phyloP scores from a whole-genome alignment of 2,329 filamentous ascomycete species.

The Endoconidiophora laricicola region DNA sequence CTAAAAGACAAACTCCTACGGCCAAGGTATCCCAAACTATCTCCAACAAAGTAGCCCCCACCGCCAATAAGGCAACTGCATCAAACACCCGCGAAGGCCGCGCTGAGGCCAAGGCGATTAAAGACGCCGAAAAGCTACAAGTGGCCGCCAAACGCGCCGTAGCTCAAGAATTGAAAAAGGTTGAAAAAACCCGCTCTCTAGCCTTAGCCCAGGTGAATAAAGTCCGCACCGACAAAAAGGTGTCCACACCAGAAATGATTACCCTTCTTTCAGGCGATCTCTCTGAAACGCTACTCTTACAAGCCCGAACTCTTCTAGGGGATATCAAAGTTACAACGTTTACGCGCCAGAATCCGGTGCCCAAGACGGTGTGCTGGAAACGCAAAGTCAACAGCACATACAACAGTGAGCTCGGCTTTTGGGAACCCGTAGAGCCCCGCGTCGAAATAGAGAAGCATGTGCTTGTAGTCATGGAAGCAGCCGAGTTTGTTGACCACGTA shows the following conservation, averaged over 20 bases:
- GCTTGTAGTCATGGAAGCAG: conserved; percentile 43
- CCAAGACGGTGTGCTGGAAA: conserved; percentile 48
- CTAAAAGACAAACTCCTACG: background rate
- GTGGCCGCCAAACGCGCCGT: background rate
- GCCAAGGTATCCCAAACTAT: background rate
- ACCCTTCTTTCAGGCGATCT: conserved; percentile 48
- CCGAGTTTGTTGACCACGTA: conserved; percentile 48
- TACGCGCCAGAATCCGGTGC: conserved; percentile 29
- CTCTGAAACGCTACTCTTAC: conserved; percentile 27
- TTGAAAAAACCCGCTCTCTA: conserved; percentile 37
- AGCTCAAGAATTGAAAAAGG: conserved; percentile 1
- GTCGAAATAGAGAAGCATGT: conserved; percentile 42
- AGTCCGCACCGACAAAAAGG: conserved; percentile 53
- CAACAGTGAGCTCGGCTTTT: conserved; percentile 42
- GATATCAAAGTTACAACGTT: conserved; percentile 31
- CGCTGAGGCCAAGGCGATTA: conserved; percentile 21
- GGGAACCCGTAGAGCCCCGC: conserved; percentile 42
- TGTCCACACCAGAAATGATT: conserved; percentile 62
- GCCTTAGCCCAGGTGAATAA: conserved; percentile 61
- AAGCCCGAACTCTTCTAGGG: conserved; percentile 33
- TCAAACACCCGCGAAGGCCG: background rate
- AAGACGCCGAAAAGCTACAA: conserved; percentile 39
- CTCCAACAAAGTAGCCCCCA: background rate
- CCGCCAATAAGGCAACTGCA: background rate
- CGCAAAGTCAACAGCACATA: conserved; percentile 48